phyloP scores from a whole-genome alignment of 2,329 filamentous ascomycete genomes.

The Pestalotiopsis sp. region DNA sequence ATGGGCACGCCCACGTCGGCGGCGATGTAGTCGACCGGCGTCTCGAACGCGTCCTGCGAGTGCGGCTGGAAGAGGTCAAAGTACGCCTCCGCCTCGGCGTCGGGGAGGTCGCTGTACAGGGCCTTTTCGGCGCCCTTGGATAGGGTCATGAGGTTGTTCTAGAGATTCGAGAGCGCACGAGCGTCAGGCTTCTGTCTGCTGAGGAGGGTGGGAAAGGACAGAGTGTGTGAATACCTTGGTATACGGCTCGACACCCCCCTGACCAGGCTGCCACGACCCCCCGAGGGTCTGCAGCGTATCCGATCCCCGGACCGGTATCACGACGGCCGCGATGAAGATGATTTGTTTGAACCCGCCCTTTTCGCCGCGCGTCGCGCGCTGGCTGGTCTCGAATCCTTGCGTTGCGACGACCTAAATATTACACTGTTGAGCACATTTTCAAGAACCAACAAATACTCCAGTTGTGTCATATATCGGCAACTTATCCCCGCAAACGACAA shows the following conservation, averaged over 20 bases:
- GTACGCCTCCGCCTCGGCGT: slow-evolving; percentile 15
- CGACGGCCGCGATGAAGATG: slow-evolving; percentile 4
- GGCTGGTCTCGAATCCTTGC: neutral
- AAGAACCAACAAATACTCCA: no score
- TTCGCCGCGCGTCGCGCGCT: neutral
- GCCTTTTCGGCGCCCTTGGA: slow-evolving; percentile 14
- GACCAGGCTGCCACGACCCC: slow-evolving; percentile 3
- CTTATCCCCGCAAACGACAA: no score
- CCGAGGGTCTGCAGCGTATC: slow-evolving; percentile 5
- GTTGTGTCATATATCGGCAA: no score
- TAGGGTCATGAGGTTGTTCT: slow-evolving; percentile 13
- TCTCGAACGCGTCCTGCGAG: slow-evolving; percentile 22
- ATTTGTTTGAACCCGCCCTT: slow-evolving; percentile 8
- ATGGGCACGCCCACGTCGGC: slow-evolving; percentile 20
- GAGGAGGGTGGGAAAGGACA: neutral
- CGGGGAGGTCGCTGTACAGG: slow-evolving; percentile 20
- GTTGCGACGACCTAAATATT: slow-evolving; percentile 1
- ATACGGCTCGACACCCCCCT: slow-evolving; percentile 1
- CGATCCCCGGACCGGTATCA: neutral
- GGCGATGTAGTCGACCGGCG: slow-evolving; percentile 16
- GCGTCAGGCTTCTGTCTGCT: neutral
- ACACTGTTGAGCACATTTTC: no score
- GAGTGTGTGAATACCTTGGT: slow-evolving; percentile 1
- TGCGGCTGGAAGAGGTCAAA: slow-evolving; percentile 16
- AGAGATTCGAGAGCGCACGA: neutral